Base-by-base conservation (phyloP, 228 moss, liverwort and hornwort species). In the Sphagnum magellanicum region DNA sequence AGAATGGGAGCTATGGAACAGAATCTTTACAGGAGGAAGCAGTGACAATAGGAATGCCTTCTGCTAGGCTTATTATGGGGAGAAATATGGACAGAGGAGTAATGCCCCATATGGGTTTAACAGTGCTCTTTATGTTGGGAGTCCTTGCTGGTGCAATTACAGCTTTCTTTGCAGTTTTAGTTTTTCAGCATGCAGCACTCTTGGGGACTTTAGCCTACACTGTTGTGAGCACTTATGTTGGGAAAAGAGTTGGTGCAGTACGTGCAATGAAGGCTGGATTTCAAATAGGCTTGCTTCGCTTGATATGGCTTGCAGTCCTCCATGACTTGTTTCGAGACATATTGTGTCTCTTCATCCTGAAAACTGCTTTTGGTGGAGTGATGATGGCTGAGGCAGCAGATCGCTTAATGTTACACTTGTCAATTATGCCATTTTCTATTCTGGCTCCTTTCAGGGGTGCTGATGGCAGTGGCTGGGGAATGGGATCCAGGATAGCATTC, bases 121-220 rank as follows among this genome's bases (percentile, higher is more conserved):
- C 85, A 52, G 67, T 85, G 68, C 73, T 85, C 65, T 79, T 85
- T 48, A 74, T 85, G 81, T 72, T 85, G 70, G 79, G 85, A 61
- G 66, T 85, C 70, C 15, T 81, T 66, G 79, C 68, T 14, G 85
- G 85, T 60, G 77, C 68, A 12, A 60, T 85, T 8, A 79, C 70
- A 67, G 81, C 74, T 6, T 85, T 81, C 60, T 81, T 76, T 73
- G 81, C 85, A 51, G 75, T 85, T 59, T 12, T 85, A 57, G 79
- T 85, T 79, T 70, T 78, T 62, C 85, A 85, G 47, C 85, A 85
- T 81, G 85, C 85, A 49, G 85, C 81, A 58, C 81, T 85, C 6
- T 66, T 85, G 73, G 85, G 85, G 51, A 81, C 85, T 17, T 76
- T 85, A 55, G 85, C 81, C n/a, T 85, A 79, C 79, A 81, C 79